A percentile compares a stretch with the other conserved stretches of the same genome.
Evolutionary conservation across 768 basidiomycete genomes (phyloP).

Genomic region (Candolleomyces eurysporus): DNA sequence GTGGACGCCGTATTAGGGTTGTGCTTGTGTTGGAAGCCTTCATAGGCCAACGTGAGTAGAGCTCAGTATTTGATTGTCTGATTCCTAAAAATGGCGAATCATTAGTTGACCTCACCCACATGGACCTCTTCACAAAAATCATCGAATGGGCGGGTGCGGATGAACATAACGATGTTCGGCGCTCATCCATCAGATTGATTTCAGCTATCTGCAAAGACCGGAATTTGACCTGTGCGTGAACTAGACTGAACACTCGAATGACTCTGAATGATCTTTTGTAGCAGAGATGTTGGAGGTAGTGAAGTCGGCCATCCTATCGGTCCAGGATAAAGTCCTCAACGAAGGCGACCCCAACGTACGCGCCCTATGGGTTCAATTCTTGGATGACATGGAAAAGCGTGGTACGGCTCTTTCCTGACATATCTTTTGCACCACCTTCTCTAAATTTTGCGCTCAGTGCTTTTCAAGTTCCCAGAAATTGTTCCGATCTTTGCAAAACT

Average conservation of each 20-base stretch:
- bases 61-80: background rate
- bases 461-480: background rate
- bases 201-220: background rate
- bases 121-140: background rate
- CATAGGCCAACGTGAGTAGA: background rate
- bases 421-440: background rate
- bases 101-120: background rate
- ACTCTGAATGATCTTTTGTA: background rate
- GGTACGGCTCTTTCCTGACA: background rate
- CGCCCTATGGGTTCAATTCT: background rate
- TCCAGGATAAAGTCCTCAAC: background rate
- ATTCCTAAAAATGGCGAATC: background rate
- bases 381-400: background rate
- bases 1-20: background rate
- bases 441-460: background rate
- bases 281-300: background rate
- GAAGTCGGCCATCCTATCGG: background rate
- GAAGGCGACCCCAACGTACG: background rate
- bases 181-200: background rate
- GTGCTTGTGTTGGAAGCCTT: background rate
- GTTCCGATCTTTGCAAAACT: background rate
- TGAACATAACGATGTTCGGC: background rate
- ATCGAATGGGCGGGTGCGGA: background rate
- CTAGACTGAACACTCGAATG: background rate
- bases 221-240: background rate